phyloP scores from a whole-genome alignment of 257 asterid species.

The Solanum boliviense region DNA sequence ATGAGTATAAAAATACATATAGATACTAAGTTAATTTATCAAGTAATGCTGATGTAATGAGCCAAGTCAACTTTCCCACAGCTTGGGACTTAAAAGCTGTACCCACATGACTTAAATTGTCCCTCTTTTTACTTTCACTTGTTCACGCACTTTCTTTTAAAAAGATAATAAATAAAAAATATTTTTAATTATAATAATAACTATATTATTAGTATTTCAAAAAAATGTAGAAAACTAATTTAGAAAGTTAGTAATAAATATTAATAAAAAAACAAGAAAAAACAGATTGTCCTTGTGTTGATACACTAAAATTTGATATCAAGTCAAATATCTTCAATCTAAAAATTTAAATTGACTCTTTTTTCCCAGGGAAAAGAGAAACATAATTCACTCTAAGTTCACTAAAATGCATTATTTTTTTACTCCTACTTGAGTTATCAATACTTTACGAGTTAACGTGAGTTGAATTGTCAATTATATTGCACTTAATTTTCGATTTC shows the following conservation, averaged over 20 bases:
- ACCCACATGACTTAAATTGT: not conserved
- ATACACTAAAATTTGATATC: not conserved
- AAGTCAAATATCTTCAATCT: not conserved
- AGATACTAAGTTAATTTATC: not conserved
- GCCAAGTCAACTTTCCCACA: not conserved
- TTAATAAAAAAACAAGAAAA: too few species aligned
- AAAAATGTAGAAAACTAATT: too few species aligned
- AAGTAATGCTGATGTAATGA: not conserved
- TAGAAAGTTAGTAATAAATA: too few species aligned
- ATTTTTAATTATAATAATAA: too few species aligned
- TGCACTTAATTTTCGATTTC: not conserved
- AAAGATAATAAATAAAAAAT: too few species aligned
- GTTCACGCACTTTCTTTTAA: not conserved
- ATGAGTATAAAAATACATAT: not conserved
- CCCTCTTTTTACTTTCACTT: not conserved
- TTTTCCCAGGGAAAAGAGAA: not conserved
- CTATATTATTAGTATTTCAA: not conserved
- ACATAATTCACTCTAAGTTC: not conserved
- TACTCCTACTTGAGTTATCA: not conserved
- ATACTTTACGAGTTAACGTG: not conserved
- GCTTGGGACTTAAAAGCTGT: not conserved
- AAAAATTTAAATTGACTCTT: not conserved
- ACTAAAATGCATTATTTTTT: not conserved
- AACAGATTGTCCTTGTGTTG: too few species aligned
- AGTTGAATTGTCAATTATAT: not conserved